phyloP scores from a whole-genome alignment of 2,329 filamentous ascomycete species.

The Colletotrichum destructivum region DNA sequence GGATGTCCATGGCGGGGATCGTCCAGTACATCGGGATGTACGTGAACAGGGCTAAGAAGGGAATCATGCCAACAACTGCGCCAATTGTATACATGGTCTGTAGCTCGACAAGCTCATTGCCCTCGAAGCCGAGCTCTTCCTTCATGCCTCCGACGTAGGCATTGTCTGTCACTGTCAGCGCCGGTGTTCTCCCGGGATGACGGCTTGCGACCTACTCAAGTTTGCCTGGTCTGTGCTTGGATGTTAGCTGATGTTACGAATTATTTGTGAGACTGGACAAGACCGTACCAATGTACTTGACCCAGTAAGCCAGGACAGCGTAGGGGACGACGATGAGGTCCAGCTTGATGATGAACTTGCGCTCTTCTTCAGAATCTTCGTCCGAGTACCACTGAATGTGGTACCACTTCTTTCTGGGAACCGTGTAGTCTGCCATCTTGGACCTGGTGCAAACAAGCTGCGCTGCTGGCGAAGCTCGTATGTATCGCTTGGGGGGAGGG shows the following conservation, averaged over 20 bases:
- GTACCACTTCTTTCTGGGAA: conserved; percentile 51
- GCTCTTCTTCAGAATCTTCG: conserved; percentile 62
- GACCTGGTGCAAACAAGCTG: background rate
- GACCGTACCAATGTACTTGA: conserved; percentile 46
- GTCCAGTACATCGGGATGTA: conserved; percentile 50
- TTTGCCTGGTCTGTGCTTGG: conserved; percentile 47
- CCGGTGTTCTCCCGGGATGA: conserved; percentile 13
- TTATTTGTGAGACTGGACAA: background rate
- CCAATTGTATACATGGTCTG: conserved; percentile 48
- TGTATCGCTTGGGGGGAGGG: background rate
- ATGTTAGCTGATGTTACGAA: background rate
- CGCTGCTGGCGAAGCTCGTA: background rate
- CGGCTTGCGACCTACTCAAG: conserved; percentile 42
- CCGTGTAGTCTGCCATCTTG: conserved; percentile 23
- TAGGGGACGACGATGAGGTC: conserved; percentile 55
- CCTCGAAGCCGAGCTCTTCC: conserved; percentile 46
- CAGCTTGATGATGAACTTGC: conserved; percentile 58
- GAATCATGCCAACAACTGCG: conserved; percentile 48
- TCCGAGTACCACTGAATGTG: conserved; percentile 64
- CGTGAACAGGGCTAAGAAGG: conserved; percentile 49
- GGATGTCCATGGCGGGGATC: conserved; percentile 56
- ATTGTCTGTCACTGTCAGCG: conserved; percentile 59
- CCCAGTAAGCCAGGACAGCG: conserved; percentile 51
- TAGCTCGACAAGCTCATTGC: conserved; percentile 48
- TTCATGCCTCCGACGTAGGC: conserved; percentile 50